Evolutionary conservation across 129 eudicot genomes (phyloP).

Genomic region (Ambrosia trifida): DNA sequence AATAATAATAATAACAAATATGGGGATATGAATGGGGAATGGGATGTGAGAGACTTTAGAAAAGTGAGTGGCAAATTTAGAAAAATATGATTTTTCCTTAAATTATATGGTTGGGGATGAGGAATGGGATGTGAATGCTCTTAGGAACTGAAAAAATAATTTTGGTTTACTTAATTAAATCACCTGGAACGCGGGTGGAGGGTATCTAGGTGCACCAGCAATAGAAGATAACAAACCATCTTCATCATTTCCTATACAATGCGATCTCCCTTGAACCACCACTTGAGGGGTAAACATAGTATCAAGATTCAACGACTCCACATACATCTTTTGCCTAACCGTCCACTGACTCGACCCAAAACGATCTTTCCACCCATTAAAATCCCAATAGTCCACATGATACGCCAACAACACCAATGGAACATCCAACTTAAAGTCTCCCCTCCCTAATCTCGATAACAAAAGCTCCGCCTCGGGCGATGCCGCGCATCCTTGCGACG

Average conservation of each 20-base stretch:
- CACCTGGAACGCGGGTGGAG: slow-evolving; percentile 82
- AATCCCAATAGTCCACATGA: slow-evolving; percentile 95
- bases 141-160: neutral
- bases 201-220: slow-evolving; percentile 49
- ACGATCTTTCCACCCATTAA: slow-evolving; percentile 90
- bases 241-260: slow-evolving; percentile 64
- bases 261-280: slow-evolving; percentile 72
- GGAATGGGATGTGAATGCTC: too few relatives aligned
- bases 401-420: slow-evolving; percentile 71
- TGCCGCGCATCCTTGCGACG: slow-evolving; percentile 88
- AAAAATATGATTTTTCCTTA: too few relatives aligned
- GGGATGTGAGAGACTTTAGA: too few relatives aligned
- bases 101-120: too few relatives aligned
- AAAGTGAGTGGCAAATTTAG: too few relatives aligned
- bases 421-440: slow-evolving; percentile 61
- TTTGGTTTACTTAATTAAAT: neutral
- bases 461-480: slow-evolving; percentile 87
- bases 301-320: slow-evolving; percentile 77
- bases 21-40: too few relatives aligned
- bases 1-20: too few relatives aligned
- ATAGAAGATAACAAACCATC: slow-evolving; percentile 52
- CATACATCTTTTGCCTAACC: slow-evolving; percentile 80
- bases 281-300: slow-evolving; percentile 87
- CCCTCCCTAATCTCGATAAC: slow-evolving; percentile 80
- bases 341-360: slow-evolving; percentile 87